Evolutionary conservation across 495 filamentous ascomycete genomes (phyloP).

Genomic region (Aspergillus sparsus): DNA sequence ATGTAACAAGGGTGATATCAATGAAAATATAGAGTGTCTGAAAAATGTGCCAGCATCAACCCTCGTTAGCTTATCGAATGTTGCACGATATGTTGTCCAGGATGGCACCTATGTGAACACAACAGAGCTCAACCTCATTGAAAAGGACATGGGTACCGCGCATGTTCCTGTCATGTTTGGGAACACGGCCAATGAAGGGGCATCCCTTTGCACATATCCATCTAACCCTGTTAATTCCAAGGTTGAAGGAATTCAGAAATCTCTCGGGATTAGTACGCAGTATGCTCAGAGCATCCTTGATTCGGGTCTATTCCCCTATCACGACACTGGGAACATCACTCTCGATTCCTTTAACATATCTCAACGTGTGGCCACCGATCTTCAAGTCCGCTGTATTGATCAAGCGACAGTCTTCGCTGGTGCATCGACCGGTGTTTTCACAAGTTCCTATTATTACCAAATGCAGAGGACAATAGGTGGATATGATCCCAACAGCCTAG

Average conservation of each 20-base stretch:
- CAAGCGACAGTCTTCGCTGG: slow-evolving; percentile 48
- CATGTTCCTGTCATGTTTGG: slow-evolving; percentile 47
- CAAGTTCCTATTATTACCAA: slow-evolving; percentile 47
- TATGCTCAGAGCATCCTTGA: slow-evolving; percentile 42
- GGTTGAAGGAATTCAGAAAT: slow-evolving; percentile 33
- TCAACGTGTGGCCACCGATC: slow-evolving; percentile 44
- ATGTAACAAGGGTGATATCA: slow-evolving; percentile 36
- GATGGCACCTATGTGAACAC: slow-evolving; percentile 47
- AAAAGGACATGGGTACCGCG: slow-evolving; percentile 32
- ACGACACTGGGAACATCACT: slow-evolving; percentile 42
- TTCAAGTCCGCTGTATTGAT: slow-evolving; percentile 47
- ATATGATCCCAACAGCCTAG: slow-evolving; percentile 44
- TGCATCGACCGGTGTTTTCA: slow-evolving; percentile 32
- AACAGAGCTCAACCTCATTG: slow-evolving; percentile 35
- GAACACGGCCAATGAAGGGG: slow-evolving; percentile 42
- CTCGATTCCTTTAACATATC: slow-evolving; percentile 48
- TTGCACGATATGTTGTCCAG: slow-evolving; percentile 47
- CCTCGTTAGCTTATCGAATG: slow-evolving; percentile 32
- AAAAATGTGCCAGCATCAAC: slow-evolving; percentile 32
- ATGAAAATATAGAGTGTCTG: slow-evolving; percentile 41
- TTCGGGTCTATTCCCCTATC: slow-evolving; percentile 42
- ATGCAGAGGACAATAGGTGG: slow-evolving; percentile 40
- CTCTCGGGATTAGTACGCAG: slow-evolving; percentile 35
- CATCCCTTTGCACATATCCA: slow-evolving; percentile 41
- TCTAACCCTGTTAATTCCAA: slow-evolving; percentile 31